Evolutionary conservation across 2,329 filamentous ascomycete species (phyloP).

Genomic region (Botrytis porri): DNA sequence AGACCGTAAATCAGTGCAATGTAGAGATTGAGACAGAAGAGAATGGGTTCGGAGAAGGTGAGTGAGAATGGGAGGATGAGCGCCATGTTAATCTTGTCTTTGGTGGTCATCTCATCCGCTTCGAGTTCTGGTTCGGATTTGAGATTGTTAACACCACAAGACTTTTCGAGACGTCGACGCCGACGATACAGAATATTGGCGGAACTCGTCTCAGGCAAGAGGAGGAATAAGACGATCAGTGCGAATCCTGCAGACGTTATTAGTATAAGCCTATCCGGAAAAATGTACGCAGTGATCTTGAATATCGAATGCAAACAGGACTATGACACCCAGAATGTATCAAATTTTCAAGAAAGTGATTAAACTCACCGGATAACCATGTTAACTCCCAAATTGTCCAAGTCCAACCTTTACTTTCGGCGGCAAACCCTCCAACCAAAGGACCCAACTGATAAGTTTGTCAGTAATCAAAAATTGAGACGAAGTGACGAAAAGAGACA

Average conservation of each 20-base stretch:
- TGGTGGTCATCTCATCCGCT: constrained; percentile 49
- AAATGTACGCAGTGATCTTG: background rate
- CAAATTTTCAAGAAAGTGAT: background rate
- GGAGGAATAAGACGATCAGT: constrained; percentile 55
- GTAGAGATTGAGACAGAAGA: constrained; percentile 61
- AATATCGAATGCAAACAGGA: background rate
- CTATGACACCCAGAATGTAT: background rate
- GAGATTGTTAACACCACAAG: constrained; percentile 52
- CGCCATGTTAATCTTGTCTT: constrained; percentile 49
- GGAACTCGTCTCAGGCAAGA: constrained; percentile 61
- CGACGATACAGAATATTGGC: constrained; percentile 60
- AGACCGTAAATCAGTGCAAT: constrained; percentile 59
- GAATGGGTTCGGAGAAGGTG: constrained; percentile 57
- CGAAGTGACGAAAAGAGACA: background rate
- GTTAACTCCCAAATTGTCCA: constrained; percentile 58
- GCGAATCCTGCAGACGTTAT: constrained; percentile 40
- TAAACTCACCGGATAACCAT: constrained; percentile 49
- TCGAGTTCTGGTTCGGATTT: constrained; percentile 62
- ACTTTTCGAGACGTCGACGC: constrained; percentile 54
- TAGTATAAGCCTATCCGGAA: background rate
- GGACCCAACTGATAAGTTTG: constrained; percentile 49
- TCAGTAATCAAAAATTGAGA: background rate
- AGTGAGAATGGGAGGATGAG: constrained; percentile 59
- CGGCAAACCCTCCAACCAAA: constrained; percentile 57
- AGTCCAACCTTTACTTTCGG: constrained; percentile 55